Percentiles rank a stretch among this genome's conserved stretches.
Evolutionary conservation across 1,139 yeast genomes (phyloP).

Genomic region (Geotrichum aggregatum): DNA sequence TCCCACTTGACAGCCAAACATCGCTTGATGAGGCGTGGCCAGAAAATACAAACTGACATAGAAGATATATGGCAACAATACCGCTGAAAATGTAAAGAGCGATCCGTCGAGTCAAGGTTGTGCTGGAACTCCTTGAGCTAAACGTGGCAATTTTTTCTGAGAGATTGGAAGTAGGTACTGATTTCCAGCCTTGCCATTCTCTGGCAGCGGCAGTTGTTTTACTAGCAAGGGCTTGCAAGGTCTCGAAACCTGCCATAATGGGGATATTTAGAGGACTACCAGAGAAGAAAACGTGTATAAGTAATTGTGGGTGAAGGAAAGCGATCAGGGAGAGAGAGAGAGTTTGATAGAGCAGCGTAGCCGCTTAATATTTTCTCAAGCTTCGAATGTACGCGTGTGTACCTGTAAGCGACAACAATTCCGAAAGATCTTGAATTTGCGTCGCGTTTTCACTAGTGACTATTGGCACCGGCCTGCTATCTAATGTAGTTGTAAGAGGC

Average conservation of each 20-base stretch:
- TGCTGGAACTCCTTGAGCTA: neutral
- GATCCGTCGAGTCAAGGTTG: slow-evolving; percentile 1
- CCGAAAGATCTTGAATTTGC: no score
- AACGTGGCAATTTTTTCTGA: slow-evolving; percentile 5
- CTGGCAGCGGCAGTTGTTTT: neutral
- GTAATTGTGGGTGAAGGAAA: neutral
- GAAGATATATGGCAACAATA: slow-evolving; percentile 5
- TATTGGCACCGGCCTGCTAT: no score
- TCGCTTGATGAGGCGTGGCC: neutral
- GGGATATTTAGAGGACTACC: neutral
- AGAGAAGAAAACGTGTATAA: no score
- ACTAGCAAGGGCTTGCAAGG: neutral
- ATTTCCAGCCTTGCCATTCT: neutral
- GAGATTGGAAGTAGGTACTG: neutral
- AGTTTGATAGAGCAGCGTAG: no score
- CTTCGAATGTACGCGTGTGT: no score
- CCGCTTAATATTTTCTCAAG: no score
- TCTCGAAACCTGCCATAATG: neutral
- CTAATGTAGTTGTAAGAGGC: no score
- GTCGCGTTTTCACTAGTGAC: no score
- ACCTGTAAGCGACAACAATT: no score
- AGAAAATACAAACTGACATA: neutral
- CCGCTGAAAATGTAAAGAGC: slow-evolving; percentile 3
- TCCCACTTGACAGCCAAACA: neutral
- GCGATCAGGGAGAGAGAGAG: no score